Conservation (phyloP, 768 basidiomycete species). For the Dioszegia aurantiaca region DNA sequence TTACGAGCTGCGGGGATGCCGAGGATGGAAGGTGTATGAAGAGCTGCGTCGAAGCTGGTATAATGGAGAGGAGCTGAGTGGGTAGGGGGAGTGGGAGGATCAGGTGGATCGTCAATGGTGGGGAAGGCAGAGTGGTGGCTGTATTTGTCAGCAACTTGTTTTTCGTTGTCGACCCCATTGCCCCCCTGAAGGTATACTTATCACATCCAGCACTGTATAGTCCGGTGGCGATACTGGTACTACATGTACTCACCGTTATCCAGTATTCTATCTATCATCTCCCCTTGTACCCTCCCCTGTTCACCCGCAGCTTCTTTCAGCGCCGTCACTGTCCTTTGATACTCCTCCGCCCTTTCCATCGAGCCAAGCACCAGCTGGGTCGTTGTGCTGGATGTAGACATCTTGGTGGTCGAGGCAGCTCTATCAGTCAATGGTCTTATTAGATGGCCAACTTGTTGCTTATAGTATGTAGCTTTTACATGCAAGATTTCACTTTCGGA, state of each 20-base stretch:
- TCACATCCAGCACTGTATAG: no score
- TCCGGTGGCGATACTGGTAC: no score
- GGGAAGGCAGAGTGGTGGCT: slow-evolving; percentile 46
- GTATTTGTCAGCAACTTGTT: neutral
- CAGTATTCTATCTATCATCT: slow-evolving; percentile 51
- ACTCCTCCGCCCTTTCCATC: slow-evolving; percentile 48
- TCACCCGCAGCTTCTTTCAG: slow-evolving; percentile 28
- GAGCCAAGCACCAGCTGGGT: slow-evolving; percentile 50
- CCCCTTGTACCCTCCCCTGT: slow-evolving; percentile 37
- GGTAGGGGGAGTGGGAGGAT: slow-evolving; percentile 45
- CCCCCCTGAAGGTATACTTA: no score
- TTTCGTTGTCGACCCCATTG: neutral
- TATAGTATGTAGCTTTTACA: neutral
- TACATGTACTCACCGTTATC: slow-evolving; percentile 45
- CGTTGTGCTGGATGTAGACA: neutral
- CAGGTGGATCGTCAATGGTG: slow-evolving; percentile 41
- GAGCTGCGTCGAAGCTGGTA: slow-evolving; percentile 46
- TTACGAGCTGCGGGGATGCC: slow-evolving; percentile 17
- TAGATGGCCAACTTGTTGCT: no score
- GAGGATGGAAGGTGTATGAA: slow-evolving; percentile 43
- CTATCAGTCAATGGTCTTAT: no score
- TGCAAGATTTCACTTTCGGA: no score
- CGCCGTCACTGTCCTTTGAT: slow-evolving; percentile 35
- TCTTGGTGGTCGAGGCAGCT: no score
- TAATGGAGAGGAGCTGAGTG: slow-evolving; percentile 27